Conservation (phyloP, 139 green algal genomes). For the Axilococcus clingmanii region DNA sequence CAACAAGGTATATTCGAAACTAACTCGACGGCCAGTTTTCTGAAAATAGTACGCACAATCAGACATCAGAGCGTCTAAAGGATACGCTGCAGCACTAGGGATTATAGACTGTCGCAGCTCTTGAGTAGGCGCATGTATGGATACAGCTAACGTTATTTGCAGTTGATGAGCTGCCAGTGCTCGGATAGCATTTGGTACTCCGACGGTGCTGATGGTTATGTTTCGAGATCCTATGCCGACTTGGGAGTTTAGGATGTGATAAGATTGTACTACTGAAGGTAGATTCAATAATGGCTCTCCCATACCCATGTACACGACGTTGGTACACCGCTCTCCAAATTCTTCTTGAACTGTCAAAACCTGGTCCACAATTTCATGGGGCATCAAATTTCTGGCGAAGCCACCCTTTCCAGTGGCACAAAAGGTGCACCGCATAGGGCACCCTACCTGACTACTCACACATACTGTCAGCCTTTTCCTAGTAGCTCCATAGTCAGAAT, state of each 20-base stretch:
- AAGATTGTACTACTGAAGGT: slow-evolving; percentile 55
- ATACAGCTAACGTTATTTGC: slow-evolving; percentile 71
- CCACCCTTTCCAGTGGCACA: slow-evolving; percentile 96
- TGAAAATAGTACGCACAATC: slow-evolving; percentile 69
- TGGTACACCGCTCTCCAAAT: slow-evolving; percentile 34
- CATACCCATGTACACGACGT: slow-evolving; percentile 95
- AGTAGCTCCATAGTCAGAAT: slow-evolving; percentile 5
- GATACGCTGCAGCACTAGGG: slow-evolving; percentile 68
- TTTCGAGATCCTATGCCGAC: slow-evolving; percentile 75
- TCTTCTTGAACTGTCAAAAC: slow-evolving; percentile 53
- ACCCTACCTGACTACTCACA: slow-evolving; percentile 94
- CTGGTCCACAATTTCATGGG: slow-evolving; percentile 92
- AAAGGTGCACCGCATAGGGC: slow-evolving; percentile 95
- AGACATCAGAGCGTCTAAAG: slow-evolving; percentile 64
- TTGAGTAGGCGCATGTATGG: slow-evolving; percentile 64
- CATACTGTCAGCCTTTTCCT: slow-evolving; percentile 78
- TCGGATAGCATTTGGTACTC: slow-evolving; percentile 52
- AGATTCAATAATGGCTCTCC: slow-evolving; percentile 93
- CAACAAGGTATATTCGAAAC: slow-evolving; percentile 96
- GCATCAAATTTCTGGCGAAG: slow-evolving; percentile 85
- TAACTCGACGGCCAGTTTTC: slow-evolving; percentile 74
- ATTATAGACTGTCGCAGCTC: slow-evolving; percentile 56
- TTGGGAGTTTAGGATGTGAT: slow-evolving; percentile 65
- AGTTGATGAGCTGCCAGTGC: slow-evolving; percentile 47
- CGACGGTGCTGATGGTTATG: slow-evolving; percentile 98